Percentiles rank a stretch among this genome's conserved stretches.
Evolutionary conservation across 495 filamentous ascomycete genomes (phyloP).

Genomic region (Pseudotulostoma volvatum): DNA sequence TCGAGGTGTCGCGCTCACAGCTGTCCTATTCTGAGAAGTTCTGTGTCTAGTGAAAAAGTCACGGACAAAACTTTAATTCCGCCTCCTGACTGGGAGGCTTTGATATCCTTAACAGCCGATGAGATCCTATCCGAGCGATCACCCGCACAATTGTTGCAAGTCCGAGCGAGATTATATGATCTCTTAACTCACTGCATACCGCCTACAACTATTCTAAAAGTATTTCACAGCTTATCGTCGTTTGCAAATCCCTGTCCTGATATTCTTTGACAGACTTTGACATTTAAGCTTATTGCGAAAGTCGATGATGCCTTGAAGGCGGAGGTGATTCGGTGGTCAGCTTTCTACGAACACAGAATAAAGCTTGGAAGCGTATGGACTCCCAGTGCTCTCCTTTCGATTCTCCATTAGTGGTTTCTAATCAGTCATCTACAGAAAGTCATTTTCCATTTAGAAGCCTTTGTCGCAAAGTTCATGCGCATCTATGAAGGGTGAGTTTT

Average conservation of each 20-base stretch:
- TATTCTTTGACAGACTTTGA: conserved; percentile 40
- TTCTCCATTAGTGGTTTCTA: conserved; percentile 3
- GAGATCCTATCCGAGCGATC: conserved; percentile 87
- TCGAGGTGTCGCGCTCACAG: conserved; percentile 1
- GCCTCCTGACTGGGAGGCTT: conserved; percentile 87
- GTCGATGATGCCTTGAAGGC: conserved; percentile 79
- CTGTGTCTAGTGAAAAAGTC: conserved; percentile 58
- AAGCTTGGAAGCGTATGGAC: conserved; percentile 54
- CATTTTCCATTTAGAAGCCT: conserved; percentile 95
- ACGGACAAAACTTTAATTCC: conserved; percentile 77
- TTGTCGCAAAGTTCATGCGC: conserved; percentile 96
- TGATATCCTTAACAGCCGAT: conserved; percentile 71
- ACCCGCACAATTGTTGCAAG: conserved; percentile 67
- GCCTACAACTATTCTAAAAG: conserved; percentile 79
- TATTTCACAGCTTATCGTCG: conserved; percentile 8
- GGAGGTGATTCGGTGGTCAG: conserved; percentile 88
- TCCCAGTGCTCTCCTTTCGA: not conserved
- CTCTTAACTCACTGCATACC: conserved; percentile 94
- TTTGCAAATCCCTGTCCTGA: conserved; percentile 4
- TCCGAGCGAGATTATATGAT: conserved; percentile 87
- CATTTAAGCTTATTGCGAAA: conserved; percentile 75
- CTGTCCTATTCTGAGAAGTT: conserved; percentile 7
- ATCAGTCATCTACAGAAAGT: conserved; percentile 49
- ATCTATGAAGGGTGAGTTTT: conserved; percentile 57
- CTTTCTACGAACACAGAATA: conserved; percentile 92